Evolutionary conservation across 2,329 filamentous ascomycete genomes (phyloP).

Genomic region (Diaporthe ilicicola): DNA sequence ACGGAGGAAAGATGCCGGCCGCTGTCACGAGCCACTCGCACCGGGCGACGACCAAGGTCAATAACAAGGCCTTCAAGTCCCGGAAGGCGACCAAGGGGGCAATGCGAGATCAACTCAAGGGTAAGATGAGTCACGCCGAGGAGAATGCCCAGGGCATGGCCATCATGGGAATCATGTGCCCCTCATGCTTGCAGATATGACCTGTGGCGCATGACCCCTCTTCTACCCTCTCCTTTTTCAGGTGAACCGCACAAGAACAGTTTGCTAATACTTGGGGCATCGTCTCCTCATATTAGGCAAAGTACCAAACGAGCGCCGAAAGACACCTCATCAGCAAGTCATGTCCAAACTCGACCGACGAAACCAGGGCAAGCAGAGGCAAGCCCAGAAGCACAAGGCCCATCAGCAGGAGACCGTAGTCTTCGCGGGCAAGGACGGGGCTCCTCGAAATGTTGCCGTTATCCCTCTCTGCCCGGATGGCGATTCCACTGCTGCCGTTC

Average conservation of each 20-base stretch:
- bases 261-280: constrained; percentile 2
- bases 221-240: not conserved
- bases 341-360: constrained; percentile 97
- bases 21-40: constrained; percentile 80
- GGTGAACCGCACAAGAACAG: not conserved
- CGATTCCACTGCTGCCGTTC: constrained; percentile 72
- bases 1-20: constrained; percentile 75
- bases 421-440: constrained; percentile 87
- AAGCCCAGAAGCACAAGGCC: constrained; percentile 83
- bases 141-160: not conserved
- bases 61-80: constrained; percentile 92
- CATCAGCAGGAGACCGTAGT: constrained; percentile 81
- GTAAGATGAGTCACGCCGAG: constrained; percentile 51
- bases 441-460: constrained; percentile 87
- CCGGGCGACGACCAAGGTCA: constrained; percentile 87
- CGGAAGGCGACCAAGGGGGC: constrained; percentile 89
- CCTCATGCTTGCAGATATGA: constrained; percentile 2
- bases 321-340: constrained; percentile 93
- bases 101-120: constrained; percentile 85
- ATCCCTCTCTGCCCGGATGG: constrained; percentile 82
- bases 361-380: constrained; percentile 93
- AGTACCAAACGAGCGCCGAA: constrained; percentile 78
- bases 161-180: not conserved
- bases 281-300: constrained; percentile 66
- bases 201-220: not conserved